A percentile compares a stretch with the other conserved stretches of the same genome.
phyloP scores from a whole-genome alignment of 2,329 filamentous ascomycete genomes.

The Paradendryphiella salina region DNA sequence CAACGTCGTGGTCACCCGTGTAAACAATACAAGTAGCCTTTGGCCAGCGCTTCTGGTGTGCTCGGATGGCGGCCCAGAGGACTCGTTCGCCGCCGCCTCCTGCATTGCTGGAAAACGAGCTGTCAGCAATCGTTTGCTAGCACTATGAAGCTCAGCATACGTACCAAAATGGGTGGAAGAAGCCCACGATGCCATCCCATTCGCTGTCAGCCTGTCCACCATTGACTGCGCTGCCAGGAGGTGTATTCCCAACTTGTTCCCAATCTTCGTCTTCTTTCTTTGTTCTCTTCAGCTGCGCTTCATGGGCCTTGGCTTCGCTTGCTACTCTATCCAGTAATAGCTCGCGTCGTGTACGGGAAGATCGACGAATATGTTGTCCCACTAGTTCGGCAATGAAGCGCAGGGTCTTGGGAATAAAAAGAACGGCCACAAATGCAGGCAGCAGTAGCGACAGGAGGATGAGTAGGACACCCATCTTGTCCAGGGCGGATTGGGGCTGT shows the following conservation, averaged over 20 bases:
- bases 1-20: conserved; percentile 89
- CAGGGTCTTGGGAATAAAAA: conserved; percentile 36
- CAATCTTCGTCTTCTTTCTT: conserved; percentile 64
- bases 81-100: conserved; percentile 95
- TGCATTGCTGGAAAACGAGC: conserved; percentile 70
- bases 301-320: conserved; percentile 34
- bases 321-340: conserved; percentile 41
- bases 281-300: conserved; percentile 22
- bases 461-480: conserved; percentile 33
- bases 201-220: conserved; percentile 56
- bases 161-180: conserved; percentile 97
- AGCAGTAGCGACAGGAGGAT: conserved; percentile 37
- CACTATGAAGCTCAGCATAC: conserved; percentile 25
- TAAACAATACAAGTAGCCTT: conserved; percentile 90
- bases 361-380: conserved; percentile 38
- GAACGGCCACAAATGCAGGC: conserved; percentile 22
- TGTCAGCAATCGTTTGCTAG: conserved; percentile 18
- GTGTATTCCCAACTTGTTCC: conserved; percentile 67
- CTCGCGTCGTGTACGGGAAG: conserved; percentile 39
- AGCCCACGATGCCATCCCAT: conserved; percentile 86
- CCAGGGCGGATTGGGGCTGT: conserved; percentile 14
- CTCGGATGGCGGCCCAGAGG: conserved; percentile 91
- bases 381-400: conserved; percentile 33
- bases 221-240: conserved; percentile 51
- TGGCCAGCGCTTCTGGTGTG: conserved; percentile 87